phyloP scores from a whole-genome alignment of 805 yeast genomes.

The Suhomyces vadensis region DNA sequence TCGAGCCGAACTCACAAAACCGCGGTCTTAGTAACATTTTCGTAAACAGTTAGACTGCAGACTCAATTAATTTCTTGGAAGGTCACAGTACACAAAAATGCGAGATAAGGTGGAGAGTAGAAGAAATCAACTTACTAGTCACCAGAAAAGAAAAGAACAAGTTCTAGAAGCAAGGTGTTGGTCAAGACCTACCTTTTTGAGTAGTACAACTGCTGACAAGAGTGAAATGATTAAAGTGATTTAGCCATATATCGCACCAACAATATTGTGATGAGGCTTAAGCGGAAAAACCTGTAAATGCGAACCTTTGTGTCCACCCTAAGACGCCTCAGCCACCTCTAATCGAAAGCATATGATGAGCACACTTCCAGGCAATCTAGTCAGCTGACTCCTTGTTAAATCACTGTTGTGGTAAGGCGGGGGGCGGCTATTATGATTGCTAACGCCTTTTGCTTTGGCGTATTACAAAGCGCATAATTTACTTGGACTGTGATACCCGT shows the following conservation, averaged over 20 bases:
- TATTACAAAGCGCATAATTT: neutral
- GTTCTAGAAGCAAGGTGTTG: no score
- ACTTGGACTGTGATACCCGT: neutral
- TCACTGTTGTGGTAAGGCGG: no score
- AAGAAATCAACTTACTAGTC: no score
- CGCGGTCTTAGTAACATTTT: neutral
- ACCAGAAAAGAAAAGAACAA: no score
- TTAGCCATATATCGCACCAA: no score
- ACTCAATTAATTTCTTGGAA: neutral
- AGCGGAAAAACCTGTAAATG: no score
- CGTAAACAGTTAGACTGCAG: conserved; percentile 1
- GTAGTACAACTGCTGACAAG: no score
- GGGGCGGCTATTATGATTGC: neutral
- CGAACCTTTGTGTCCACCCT: neutral
- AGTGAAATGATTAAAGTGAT: no score
- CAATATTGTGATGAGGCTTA: no score
- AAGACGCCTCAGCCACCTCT: neutral
- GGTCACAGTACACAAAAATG: neutral
- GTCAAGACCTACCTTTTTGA: no score
- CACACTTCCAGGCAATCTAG: neutral
- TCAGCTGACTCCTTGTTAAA: neutral
- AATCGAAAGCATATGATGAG: neutral
- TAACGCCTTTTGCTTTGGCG: neutral
- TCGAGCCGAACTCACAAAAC: neutral
- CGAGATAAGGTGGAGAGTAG: no score